These are phyloP conservation scores for Nidularia sp. DNA, from an alignment of 768 basidiomycete species.

Conservation along the genomic window DNA sequence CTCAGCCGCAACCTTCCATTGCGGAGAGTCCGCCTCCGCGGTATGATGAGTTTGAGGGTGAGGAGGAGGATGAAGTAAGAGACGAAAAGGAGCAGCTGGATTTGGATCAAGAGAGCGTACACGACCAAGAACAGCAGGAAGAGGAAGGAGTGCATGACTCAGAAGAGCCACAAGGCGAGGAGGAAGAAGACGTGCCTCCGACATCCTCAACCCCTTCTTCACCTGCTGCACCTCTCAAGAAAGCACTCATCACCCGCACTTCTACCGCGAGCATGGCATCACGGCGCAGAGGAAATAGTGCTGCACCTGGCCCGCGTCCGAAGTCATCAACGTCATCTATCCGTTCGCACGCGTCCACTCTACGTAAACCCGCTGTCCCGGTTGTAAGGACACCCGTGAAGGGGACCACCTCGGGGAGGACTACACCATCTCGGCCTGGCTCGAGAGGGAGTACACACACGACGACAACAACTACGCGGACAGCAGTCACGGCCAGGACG, in stretches of 20 bases:
- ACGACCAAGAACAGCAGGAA: neutral
- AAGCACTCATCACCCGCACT: constrained; percentile 22
- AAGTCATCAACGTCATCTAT: constrained; percentile 29
- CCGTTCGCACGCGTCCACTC: constrained; percentile 25
- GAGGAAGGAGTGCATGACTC: constrained; percentile 6
- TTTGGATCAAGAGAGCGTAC: neutral
- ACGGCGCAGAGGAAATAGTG: constrained; percentile 4
- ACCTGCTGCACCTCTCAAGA: constrained; percentile 5
- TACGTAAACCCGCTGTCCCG: constrained; percentile 12
- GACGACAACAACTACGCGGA: constrained; percentile 4
- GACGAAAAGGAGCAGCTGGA: neutral
- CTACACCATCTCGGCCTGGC: constrained; percentile 12
- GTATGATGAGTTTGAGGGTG: constrained; percentile 1
- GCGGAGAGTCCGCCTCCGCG: neutral
- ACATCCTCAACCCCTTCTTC: too few species aligned
- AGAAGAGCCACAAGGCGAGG: neutral
- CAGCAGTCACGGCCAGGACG: constrained; percentile 6
- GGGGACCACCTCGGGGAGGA: constrained; percentile 2
- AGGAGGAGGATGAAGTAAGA: constrained; percentile 2
- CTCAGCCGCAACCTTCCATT: neutral
- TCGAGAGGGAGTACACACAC: constrained; percentile 17
- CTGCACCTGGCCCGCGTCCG: constrained; percentile 10
- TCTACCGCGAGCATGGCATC: constrained; percentile 19
- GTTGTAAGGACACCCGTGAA: neutral
- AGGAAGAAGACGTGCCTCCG: constrained; percentile 4